Conservation (phyloP, 2,329 filamentous ascomycete genomes). For the Apiospora kogelbergensis region DNA sequence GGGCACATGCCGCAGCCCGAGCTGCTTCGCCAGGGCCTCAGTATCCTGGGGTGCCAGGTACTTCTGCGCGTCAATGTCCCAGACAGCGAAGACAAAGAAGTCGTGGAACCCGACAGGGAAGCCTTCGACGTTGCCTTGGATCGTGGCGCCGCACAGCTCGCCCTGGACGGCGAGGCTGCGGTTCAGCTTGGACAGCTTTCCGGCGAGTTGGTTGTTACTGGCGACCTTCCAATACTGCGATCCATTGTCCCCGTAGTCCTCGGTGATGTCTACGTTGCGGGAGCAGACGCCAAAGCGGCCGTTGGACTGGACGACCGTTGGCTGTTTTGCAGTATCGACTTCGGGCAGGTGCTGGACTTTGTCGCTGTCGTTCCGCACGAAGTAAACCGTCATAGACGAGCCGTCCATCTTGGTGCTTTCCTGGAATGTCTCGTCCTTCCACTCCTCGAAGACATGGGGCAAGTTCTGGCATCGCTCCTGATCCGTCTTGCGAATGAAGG, state of each 20-base stretch:
- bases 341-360: slow-evolving; percentile 20
- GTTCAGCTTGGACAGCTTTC: slow-evolving; percentile 20
- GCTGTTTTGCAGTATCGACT: neutral
- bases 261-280: slow-evolving; percentile 25
- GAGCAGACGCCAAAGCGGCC: slow-evolving; percentile 34
- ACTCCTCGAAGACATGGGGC: slow-evolving; percentile 18
- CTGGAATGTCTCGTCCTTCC: slow-evolving; percentile 30
- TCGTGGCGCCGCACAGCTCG: slow-evolving; percentile 30
- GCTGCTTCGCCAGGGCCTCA: slow-evolving; percentile 24
- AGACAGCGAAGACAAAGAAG: slow-evolving; percentile 35
- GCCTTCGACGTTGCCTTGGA: slow-evolving; percentile 29
- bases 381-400: slow-evolving; percentile 38
- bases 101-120: slow-evolving; percentile 24
- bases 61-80: slow-evolving; percentile 29
- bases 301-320: slow-evolving; percentile 18
- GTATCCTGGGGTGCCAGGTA: slow-evolving; percentile 29
- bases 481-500: slow-evolving; percentile 25
- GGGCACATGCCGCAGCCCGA: slow-evolving; percentile 34
- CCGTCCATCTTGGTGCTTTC: slow-evolving; percentile 41
- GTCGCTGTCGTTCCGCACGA: slow-evolving; percentile 25
- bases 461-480: slow-evolving; percentile 27
- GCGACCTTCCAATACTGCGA: slow-evolving; percentile 26
- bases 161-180: slow-evolving; percentile 30
- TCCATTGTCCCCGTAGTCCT: slow-evolving; percentile 11
- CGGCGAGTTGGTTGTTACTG: slow-evolving; percentile 20